Evolutionary conservation across 768 basidiomycete genomes (phyloP).

Genomic region (Naganishia antarctica): DNA sequence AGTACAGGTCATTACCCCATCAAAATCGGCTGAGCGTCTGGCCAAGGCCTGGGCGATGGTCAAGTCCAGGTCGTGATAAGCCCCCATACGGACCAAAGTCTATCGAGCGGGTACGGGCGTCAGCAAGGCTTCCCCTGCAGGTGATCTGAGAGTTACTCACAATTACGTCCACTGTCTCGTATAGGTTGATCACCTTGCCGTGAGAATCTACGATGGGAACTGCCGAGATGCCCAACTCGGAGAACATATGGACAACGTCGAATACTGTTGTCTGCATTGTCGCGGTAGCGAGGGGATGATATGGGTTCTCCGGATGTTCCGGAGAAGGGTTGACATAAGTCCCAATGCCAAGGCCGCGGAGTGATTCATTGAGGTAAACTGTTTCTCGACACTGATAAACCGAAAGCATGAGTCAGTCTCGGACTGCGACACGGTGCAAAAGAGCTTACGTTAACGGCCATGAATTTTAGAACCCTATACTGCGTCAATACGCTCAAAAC

Average conservation of each 20-base stretch:
- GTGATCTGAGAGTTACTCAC: conserved; percentile 54
- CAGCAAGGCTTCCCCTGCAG: not conserved
- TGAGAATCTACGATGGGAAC: conserved; percentile 87
- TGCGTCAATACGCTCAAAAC: conserved; percentile 95
- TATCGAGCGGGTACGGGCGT: conserved; percentile 43
- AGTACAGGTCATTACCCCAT: conserved; percentile 92
- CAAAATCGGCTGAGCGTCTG: conserved; percentile 89
- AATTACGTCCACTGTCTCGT: conserved; percentile 98
- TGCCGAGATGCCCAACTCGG: conserved; percentile 87
- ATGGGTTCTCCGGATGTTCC: conserved; percentile 58
- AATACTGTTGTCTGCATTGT: conserved; percentile 87
- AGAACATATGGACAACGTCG: conserved; percentile 98
- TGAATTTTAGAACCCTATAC: conserved; percentile 96
- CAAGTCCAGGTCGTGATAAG: conserved; percentile 91
- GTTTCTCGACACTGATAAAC: conserved; percentile 73
- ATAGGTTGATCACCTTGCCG: conserved; percentile 89
- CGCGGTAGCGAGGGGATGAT: conserved; percentile 85
- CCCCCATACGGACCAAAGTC: conserved; percentile 90
- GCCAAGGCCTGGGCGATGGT: conserved; percentile 87
- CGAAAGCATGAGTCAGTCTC: not conserved
- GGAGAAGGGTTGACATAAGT: conserved; percentile 62
- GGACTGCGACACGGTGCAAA: not conserved
- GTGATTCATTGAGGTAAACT: conserved; percentile 66
- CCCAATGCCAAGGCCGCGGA: conserved; percentile 85
- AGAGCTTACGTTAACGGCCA: conserved; percentile 80